These are phyloP conservation scores for Sporothrix schenckii DNA, from an alignment of 2,329 filamentous ascomycete genomes.

Conservation along the genomic window DNA sequence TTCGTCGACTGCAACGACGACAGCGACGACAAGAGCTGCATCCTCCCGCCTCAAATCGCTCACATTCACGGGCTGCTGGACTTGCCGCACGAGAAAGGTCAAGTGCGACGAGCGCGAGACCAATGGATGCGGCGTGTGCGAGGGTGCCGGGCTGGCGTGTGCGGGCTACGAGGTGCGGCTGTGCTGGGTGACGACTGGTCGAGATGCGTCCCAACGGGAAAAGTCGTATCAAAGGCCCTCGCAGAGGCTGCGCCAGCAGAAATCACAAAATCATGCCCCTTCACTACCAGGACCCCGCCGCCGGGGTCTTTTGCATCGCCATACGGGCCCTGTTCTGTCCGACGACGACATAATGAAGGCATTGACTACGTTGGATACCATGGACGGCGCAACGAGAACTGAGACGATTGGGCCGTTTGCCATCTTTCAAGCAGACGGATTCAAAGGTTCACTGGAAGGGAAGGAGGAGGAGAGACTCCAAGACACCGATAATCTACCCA, in stretches of 20 bases:
- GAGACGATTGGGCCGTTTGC: slow-evolving; percentile 11
- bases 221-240: neutral
- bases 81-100: slow-evolving; percentile 33
- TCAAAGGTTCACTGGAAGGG: neutral
- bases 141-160: slow-evolving; percentile 26
- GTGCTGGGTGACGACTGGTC: slow-evolving; percentile 24
- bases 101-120: slow-evolving; percentile 35
- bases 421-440: neutral
- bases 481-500: too few species aligned
- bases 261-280: too few species aligned
- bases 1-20: neutral
- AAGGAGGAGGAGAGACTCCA: neutral
- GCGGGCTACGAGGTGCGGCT: slow-evolving; percentile 29
- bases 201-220: neutral
- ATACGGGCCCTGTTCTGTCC: neutral
- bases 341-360: slow-evolving; percentile 7
- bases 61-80: slow-evolving; percentile 31
- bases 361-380: neutral
- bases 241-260: neutral
- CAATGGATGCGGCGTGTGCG: slow-evolving; percentile 32
- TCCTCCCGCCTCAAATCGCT: slow-evolving; percentile 1
- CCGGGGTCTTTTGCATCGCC: neutral
- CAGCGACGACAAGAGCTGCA: neutral
- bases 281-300: neutral
- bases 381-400: neutral